Conservation (phyloP, 2,329 filamentous ascomycete species). For the Trichoderma asperellum region DNA sequence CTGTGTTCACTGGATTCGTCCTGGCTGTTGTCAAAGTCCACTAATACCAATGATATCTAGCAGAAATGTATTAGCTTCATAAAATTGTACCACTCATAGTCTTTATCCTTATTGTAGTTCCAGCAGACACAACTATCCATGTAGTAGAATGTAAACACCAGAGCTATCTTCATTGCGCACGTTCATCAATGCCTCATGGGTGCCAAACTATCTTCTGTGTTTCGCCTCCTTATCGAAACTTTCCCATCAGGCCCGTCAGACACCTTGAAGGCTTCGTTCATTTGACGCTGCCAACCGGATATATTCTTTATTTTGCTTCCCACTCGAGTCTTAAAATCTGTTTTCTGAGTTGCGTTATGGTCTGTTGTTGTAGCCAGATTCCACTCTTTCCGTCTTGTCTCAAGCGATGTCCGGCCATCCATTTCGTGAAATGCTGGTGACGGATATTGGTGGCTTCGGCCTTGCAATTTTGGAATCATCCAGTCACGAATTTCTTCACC, state of each 20-base stretch:
- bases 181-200: not conserved
- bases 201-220: conserved; percentile 6
- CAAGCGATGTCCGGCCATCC: not conserved
- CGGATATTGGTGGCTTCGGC: not conserved
- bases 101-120: not conserved
- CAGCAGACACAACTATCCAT: not conserved
- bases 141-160: not conserved
- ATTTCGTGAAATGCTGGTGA: not conserved
- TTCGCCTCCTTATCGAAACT: not conserved
- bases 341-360: not conserved
- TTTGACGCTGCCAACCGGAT: not conserved
- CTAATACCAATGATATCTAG: not conserved
- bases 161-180: not conserved
- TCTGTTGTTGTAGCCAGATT: not conserved
- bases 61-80: not conserved
- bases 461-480: not conserved
- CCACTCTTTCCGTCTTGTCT: not conserved
- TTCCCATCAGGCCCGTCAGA: not conserved
- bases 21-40: not conserved
- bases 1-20: not conserved
- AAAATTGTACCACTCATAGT: not conserved
- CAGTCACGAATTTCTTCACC: conserved; percentile 29
- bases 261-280: not conserved
- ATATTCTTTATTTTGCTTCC: not conserved
- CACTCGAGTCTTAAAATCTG: not conserved